phyloP scores from a whole-genome alignment of 2,329 filamentous ascomycete genomes.

The Beauveria sp. region DNA sequence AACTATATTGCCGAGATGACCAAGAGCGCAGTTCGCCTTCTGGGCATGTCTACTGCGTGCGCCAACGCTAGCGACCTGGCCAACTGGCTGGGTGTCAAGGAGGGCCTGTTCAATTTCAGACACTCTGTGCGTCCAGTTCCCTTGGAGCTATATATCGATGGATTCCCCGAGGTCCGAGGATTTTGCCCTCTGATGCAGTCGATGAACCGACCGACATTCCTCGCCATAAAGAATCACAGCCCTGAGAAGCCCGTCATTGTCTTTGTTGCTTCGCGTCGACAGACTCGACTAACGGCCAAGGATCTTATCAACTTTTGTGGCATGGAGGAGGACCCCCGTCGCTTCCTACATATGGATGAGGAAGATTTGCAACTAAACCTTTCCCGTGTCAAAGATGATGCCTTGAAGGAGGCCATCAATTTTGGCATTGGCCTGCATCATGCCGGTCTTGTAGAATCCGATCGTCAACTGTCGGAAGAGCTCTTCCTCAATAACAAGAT shows the following conservation, averaged over 20 bases:
- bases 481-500: conserved; percentile 97
- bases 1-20: conserved; percentile 97
- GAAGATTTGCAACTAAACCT: conserved; percentile 87
- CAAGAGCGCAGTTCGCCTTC: conserved; percentile 76
- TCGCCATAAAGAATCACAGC: conserved; percentile 94
- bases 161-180: conserved; percentile 87
- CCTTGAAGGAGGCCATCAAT: conserved; percentile 84
- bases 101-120: conserved; percentile 92
- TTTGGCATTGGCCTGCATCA: conserved; percentile 98
- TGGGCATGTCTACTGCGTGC: conserved; percentile 99
- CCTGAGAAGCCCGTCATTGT: conserved; percentile 97
- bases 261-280: conserved; percentile 89
- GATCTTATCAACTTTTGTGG: conserved; percentile 96
- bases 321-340: conserved; percentile 94
- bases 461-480: conserved; percentile 86
- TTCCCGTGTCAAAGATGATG: conserved; percentile 85
- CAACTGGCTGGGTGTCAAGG: conserved; percentile 96
- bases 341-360: conserved; percentile 90
- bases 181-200: conserved; percentile 98
- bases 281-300: conserved; percentile 90
- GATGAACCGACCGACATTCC: conserved; percentile 95
- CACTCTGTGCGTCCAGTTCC: conserved; percentile 96
- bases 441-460: conserved; percentile 90
- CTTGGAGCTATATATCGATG: conserved; percentile 93
- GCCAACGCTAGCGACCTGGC: conserved; percentile 90